Conservation (phyloP, 1,284 basidiomycete species). For the Ceratobasidium sp. region DNA sequence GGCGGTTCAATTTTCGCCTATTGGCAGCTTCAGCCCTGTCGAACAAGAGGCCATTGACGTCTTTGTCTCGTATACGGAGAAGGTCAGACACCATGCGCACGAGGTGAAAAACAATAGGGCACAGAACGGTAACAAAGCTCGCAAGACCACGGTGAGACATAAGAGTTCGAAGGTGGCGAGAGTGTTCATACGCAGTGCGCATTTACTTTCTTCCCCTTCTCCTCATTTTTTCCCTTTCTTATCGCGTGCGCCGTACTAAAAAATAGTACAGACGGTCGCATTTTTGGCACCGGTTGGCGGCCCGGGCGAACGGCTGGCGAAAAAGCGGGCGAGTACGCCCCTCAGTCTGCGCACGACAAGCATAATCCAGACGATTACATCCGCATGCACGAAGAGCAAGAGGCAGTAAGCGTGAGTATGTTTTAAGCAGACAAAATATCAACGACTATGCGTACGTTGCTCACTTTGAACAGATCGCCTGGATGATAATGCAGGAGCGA, state of each 20-base stretch:
- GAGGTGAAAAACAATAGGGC: slow-evolving; percentile 6
- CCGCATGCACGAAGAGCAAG: not conserved
- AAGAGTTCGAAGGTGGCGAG: too few species aligned
- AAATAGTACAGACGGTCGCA: not conserved
- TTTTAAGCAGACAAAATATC: not conserved
- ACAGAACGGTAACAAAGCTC: not conserved
- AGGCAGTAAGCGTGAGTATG: not conserved
- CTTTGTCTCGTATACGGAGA: not conserved
- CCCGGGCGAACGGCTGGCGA: slow-evolving; percentile 2
- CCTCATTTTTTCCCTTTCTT: not conserved
- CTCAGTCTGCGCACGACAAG: not conserved
- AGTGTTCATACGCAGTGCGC: too few species aligned
- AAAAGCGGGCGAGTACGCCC: not conserved
- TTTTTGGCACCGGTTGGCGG: slow-evolving; percentile 8
- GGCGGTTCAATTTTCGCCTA: slow-evolving; percentile 2
- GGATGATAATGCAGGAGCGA: slow-evolving; percentile 2
- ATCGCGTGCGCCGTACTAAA: not conserved
- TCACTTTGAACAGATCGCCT: not conserved
- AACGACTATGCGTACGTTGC: not conserved
- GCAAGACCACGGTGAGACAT: too few species aligned
- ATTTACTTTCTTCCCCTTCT: too few species aligned
- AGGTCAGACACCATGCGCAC: not conserved
- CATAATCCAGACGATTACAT: slow-evolving; percentile 10
- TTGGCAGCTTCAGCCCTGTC: not conserved
- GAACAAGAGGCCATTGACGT: slow-evolving; percentile 13